Conservation (phyloP, 176 grass and related monocot species). For the Miscanthus lutarioriparius region DNA sequence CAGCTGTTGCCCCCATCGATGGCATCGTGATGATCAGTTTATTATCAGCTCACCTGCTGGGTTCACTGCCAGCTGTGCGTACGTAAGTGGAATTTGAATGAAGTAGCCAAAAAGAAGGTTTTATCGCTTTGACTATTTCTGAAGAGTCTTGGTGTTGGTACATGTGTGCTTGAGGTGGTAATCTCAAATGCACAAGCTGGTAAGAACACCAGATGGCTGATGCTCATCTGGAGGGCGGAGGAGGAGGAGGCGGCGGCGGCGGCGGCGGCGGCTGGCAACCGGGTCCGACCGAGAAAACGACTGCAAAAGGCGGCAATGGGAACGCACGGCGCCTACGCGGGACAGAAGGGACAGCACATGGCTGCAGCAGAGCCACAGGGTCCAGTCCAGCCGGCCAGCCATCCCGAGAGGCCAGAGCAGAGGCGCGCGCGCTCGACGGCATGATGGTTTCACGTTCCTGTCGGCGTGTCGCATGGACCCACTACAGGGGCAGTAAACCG, state of each 20-base stretch:
- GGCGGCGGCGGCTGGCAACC: too few relatives aligned
- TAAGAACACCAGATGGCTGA: not conserved
- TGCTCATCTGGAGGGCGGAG: not conserved
- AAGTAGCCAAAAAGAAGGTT: not conserved
- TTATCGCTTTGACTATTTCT: too few relatives aligned
- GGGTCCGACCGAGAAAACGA: not conserved
- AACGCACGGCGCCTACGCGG: not conserved
- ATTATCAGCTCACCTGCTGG: not conserved
- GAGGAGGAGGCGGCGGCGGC: too few relatives aligned
- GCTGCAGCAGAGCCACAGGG: not conserved
- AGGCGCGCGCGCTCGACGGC: too few relatives aligned
- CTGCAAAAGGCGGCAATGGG: not conserved
- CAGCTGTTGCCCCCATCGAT: not conserved
- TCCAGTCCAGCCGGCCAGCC: too few relatives aligned
- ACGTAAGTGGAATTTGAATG: not conserved
- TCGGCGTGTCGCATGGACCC: too few relatives aligned
- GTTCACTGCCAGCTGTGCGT: not conserved
- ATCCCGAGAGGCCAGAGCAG: too few relatives aligned
- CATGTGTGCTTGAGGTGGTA: not conserved
- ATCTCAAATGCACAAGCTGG: not conserved
- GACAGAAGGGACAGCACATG: not conserved
- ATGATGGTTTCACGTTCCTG: not conserved
- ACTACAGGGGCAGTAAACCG: too few relatives aligned
- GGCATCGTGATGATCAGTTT: not conserved
- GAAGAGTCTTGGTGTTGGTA: not conserved